Evolutionary conservation across 768 basidiomycete genomes (phyloP).

Genomic region (Agaricus blazei): DNA sequence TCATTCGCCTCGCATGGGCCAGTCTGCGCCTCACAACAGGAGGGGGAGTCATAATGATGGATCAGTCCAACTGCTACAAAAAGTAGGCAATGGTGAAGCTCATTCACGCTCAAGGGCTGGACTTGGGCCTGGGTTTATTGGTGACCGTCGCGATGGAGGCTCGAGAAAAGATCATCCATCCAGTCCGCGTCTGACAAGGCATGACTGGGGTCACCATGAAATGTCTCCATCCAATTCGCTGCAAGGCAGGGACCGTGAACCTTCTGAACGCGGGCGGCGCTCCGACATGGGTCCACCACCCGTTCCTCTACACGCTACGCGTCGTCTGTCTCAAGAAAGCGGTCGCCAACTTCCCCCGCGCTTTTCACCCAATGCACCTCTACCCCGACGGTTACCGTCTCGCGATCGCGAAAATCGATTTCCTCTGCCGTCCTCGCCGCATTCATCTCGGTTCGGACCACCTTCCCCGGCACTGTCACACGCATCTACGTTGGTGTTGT

Average conservation of each 20-base stretch:
- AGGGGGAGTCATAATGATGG: constrained; percentile 42
- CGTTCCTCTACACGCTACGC: constrained; percentile 32
- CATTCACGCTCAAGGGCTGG: constrained; percentile 17
- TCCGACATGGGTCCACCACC: constrained; percentile 51
- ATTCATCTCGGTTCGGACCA: constrained; percentile 26
- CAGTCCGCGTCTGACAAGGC: constrained; percentile 30
- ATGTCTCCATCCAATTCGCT: constrained; percentile 16
- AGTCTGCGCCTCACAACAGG: constrained; percentile 36
- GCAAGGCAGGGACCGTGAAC: constrained; percentile 25
- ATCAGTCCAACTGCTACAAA: constrained; percentile 21
- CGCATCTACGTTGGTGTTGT: constrained; percentile 27
- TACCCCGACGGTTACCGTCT: constrained; percentile 33
- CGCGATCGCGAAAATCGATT: constrained; percentile 32
- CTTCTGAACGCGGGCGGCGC: constrained; percentile 31
- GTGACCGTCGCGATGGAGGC: constrained; percentile 27
- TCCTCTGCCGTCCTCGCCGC: constrained; percentile 23
- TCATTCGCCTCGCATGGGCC: constrained; percentile 37
- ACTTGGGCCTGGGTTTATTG: constrained; percentile 17
- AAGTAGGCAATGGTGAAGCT: constrained; percentile 26
- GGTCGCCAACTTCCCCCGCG: constrained; percentile 58
- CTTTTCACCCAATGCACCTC: constrained; percentile 31
- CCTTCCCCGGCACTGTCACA: constrained; percentile 43
- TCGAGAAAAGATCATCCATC: constrained; percentile 21
- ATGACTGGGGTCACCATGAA: constrained; percentile 18
- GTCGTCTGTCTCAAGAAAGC: constrained; percentile 30